Percentiles rank a stretch among this genome's conserved stretches.
These are phyloP conservation scores for Nakaseomyces bracarensis DNA, from an alignment of 1,139 yeast species.

Conservation along the genomic window DNA sequence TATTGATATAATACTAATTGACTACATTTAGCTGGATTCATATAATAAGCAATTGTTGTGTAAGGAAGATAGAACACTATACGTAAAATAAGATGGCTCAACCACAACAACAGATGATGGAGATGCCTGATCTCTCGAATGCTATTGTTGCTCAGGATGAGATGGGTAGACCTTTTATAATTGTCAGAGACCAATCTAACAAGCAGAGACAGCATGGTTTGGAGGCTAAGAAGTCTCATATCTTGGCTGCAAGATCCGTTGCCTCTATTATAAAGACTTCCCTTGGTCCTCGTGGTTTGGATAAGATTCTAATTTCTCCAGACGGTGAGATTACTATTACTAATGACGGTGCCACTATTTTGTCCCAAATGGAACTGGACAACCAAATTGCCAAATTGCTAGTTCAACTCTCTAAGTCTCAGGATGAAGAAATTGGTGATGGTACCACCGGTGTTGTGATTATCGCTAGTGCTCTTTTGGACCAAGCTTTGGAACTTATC, in stretches of 20 bases:
- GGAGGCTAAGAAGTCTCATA: conserved; percentile 93
- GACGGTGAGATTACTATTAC: conserved; percentile 98
- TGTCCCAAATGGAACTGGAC: conserved; percentile 92
- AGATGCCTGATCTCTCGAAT: conserved; percentile 90
- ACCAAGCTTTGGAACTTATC: conserved; percentile 87
- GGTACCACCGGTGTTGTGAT: conserved; percentile 99
- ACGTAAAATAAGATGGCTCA: conserved; percentile 20
- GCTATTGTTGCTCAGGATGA: conserved; percentile 99
- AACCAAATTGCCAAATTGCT: conserved; percentile 92
- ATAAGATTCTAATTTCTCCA: conserved; percentile 83
- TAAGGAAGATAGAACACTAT: too few relatives aligned
- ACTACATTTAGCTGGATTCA: too few relatives aligned
- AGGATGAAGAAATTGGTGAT: conserved; percentile 98
- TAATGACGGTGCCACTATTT: conserved; percentile 95
- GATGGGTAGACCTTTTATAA: conserved; percentile 97
- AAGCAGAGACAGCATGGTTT: conserved; percentile 88
- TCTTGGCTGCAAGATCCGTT: conserved; percentile 91
- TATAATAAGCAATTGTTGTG: too few relatives aligned
- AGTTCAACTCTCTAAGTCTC: conserved; percentile 90
- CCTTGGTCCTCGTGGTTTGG: conserved; percentile 96
- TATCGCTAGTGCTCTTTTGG: conserved; percentile 85
- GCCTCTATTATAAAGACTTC: conserved; percentile 89
- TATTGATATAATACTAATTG: too few relatives aligned
- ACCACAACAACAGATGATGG: conserved; percentile 40
- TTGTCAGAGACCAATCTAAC: conserved; percentile 92